phyloP scores from a whole-genome alignment of 1,139 yeast species.

The Yamadazyma conglobata region DNA sequence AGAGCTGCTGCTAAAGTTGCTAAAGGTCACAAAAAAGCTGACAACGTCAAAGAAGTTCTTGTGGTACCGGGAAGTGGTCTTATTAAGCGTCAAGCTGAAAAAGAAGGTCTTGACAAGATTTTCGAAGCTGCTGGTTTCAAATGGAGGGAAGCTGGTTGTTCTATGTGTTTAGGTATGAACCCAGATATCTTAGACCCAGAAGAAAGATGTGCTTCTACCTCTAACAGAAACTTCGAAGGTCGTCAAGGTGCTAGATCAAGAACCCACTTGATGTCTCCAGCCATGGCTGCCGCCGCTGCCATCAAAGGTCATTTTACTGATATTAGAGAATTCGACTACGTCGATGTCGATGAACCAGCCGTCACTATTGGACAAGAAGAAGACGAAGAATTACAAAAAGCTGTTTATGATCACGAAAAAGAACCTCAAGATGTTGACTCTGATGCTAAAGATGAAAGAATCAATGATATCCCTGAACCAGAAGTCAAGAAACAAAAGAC shows the following conservation, averaged over 20 bases:
- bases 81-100: conserved; percentile 88
- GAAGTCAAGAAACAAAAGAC: conserved; percentile 24
- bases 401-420: conserved; percentile 68
- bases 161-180: conserved; percentile 99
- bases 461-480: conserved; percentile 58
- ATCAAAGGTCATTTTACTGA: conserved; percentile 88
- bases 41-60: conserved; percentile 73
- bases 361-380: conserved; percentile 54
- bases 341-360: conserved; percentile 57
- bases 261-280: conserved; percentile 97
- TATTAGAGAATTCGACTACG: conserved; percentile 74
- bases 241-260: conserved; percentile 98
- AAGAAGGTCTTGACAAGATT: conserved; percentile 88
- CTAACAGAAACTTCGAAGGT: conserved; percentile 98
- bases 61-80: conserved; percentile 98
- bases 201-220: conserved; percentile 98
- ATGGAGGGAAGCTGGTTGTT: conserved; percentile 99
- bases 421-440: conserved; percentile 43
- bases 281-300: conserved; percentile 99
- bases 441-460: conserved; percentile 42
- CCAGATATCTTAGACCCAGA: conserved; percentile 93
- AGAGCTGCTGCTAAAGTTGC: conserved; percentile 94
- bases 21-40: conserved; percentile 85
- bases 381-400: conserved; percentile 61
- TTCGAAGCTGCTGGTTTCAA: conserved; percentile 91